These are phyloP conservation scores for Metarhizium sp. DNA, from an alignment of 2,329 filamentous ascomycete species.

Conservation along the genomic window DNA sequence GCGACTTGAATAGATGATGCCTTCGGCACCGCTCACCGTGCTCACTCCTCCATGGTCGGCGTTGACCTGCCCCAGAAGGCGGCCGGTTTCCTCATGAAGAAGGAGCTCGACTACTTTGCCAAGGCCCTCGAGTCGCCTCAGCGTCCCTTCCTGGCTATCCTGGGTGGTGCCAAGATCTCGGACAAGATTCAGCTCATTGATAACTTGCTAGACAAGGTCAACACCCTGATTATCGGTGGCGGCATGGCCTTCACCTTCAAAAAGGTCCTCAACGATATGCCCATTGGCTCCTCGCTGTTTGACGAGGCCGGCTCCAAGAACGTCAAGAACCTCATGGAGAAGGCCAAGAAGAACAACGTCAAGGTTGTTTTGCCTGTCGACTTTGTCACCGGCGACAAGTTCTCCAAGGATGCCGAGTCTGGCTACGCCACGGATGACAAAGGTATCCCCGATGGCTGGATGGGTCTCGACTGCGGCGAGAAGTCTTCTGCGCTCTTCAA, in stretches of 20 bases:
- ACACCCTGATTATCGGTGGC: conserved; percentile 93
- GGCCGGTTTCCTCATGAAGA: conserved; percentile 98
- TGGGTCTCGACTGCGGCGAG: conserved; percentile 91
- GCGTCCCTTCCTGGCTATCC: conserved; percentile 95
- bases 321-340: conserved; percentile 77
- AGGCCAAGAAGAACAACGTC: conserved; percentile 94
- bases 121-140: conserved; percentile 88
- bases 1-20: conserved; percentile 63
- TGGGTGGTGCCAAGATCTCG: conserved; percentile 95
- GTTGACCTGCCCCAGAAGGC: conserved; percentile 94
- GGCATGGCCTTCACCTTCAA: conserved; percentile 99
- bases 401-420: conserved; percentile 71
- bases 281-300: conserved; percentile 86
- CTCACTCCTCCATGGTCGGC: conserved; percentile 98
- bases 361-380: conserved; percentile 91
- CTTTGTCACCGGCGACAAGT: conserved; percentile 95
- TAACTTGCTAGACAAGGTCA: conserved; percentile 95
- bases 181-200: conserved; percentile 99
- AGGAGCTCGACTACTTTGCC: conserved; percentile 99
- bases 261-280: conserved; percentile 88
- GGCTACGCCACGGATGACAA: conserved; percentile 76
- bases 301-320: conserved; percentile 92
- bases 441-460: conserved; percentile 94
- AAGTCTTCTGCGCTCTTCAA: conserved; percentile 86
- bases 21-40: conserved; percentile 96